Conservation (phyloP, 2,329 filamentous ascomycete genomes). For the Hypoxylon sp. region DNA sequence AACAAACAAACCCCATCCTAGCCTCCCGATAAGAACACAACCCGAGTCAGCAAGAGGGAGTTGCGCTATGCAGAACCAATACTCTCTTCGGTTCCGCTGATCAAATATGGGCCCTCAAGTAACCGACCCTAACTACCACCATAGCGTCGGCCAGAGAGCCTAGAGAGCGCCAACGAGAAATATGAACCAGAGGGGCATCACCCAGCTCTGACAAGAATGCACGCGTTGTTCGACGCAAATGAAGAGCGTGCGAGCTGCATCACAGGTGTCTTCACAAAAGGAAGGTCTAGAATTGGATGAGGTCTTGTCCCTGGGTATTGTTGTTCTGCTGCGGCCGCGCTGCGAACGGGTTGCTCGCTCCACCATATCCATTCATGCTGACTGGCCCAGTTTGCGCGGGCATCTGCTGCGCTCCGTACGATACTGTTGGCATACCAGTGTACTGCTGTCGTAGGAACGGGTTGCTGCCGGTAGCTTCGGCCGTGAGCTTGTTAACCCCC, state of each 20-base stretch:
- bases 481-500: conserved; percentile 76
- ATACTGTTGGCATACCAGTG: conserved; percentile 77
- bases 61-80: conserved; percentile 17
- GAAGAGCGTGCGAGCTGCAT: conserved; percentile 29
- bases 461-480: conserved; percentile 84
- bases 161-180: conserved; percentile 24
- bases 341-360: conserved; percentile 69
- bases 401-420: conserved; percentile 64
- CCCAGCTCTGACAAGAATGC: conserved; percentile 35
- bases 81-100: conserved; percentile 23
- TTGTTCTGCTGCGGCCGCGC: conserved; percentile 62
- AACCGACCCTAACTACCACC: conserved; percentile 30
- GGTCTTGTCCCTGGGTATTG: conserved; percentile 65
- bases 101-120: conserved; percentile 18
- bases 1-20: conserved; percentile 29
- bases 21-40: conserved; percentile 12
- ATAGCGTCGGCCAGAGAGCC: conserved; percentile 19
- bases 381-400: conserved; percentile 69
- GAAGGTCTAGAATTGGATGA: conserved; percentile 70
- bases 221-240: conserved; percentile 22
- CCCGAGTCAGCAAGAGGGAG: conserved; percentile 15
- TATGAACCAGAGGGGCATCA: conserved; percentile 33
- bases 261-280: conserved; percentile 21
- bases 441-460: conserved; percentile 89
- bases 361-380: conserved; percentile 65